Conservation (phyloP, 2,329 filamentous ascomycete genomes). For the Remersonia thermophila region DNA sequence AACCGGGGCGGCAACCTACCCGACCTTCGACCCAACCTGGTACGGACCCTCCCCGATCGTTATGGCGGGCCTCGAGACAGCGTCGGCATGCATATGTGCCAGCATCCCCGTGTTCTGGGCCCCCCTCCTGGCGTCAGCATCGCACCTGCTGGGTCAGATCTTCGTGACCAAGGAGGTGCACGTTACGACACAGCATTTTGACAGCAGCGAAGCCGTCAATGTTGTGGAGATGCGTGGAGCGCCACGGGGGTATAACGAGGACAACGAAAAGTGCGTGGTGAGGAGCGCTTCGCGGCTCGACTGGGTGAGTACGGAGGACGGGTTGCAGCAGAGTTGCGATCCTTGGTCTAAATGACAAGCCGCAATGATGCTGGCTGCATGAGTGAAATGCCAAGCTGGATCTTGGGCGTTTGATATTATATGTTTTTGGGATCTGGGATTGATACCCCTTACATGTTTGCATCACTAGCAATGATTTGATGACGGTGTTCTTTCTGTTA, state of each 20-base stretch:
- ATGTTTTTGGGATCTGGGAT: too few relatives aligned
- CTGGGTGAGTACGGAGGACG: too few relatives aligned
- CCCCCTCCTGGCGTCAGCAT: slow-evolving; percentile 1
- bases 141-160: slow-evolving; percentile 6
- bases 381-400: too few relatives aligned
- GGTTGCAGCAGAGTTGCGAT: too few relatives aligned
- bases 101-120: slow-evolving; percentile 13
- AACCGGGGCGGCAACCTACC: slow-evolving; percentile 20
- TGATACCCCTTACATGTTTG: too few relatives aligned
- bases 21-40: slow-evolving; percentile 24
- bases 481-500: too few relatives aligned
- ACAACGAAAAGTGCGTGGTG: not conserved
- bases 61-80: slow-evolving; percentile 13
- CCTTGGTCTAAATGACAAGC: too few relatives aligned
- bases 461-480: too few relatives aligned
- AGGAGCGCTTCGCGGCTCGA: too few relatives aligned
- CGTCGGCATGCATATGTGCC: slow-evolving; percentile 10
- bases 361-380: too few relatives aligned
- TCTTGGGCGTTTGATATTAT: too few relatives aligned
- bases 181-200: slow-evolving; percentile 6
- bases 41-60: slow-evolving; percentile 18
- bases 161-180: slow-evolving; percentile 11
- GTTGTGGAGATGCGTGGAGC: slow-evolving; percentile 2
- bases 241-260: not conserved
- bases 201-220: slow-evolving; percentile 2